Evolutionary conservation across 2,329 filamentous ascomycete genomes (phyloP).

Genomic region (Xylaria sp.): DNA sequence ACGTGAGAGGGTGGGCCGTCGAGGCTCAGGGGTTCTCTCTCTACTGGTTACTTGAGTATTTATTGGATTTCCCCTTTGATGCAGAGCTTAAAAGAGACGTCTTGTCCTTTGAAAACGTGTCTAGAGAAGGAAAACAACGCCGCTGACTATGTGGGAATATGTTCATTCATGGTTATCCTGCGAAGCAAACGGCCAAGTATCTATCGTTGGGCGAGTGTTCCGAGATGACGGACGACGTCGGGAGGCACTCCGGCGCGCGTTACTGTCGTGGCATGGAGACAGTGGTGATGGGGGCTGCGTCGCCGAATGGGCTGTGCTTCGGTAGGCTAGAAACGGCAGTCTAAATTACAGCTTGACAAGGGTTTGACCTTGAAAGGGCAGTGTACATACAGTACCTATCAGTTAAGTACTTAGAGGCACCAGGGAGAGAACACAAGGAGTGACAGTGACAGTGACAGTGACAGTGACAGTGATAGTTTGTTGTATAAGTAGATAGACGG

Average conservation of each 20-base stretch:
- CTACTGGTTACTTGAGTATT: background rate
- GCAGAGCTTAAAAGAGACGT: background rate
- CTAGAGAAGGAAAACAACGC: background rate
- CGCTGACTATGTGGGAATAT: background rate
- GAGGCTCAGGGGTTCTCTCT: background rate
- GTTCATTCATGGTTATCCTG: background rate
- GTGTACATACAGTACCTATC: background rate
- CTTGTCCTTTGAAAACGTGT: background rate
- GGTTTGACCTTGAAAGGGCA: background rate
- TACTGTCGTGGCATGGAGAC: conserved; percentile 18
- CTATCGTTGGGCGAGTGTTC: background rate
- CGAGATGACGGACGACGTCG: conserved; percentile 2
- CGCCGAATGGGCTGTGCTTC: conserved; percentile 15
- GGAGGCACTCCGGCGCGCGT: conserved; percentile 13
- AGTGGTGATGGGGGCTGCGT: conserved; percentile 8
- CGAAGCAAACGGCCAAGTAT: background rate
- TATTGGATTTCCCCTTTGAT: background rate
- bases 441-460: too few relatives aligned
- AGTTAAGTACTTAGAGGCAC: background rate
- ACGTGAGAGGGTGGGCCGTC: background rate
- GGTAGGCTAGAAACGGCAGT: background rate
- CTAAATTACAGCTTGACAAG: conserved; percentile 9
- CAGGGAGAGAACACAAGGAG: too few relatives aligned
- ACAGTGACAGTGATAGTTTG: too few relatives aligned
- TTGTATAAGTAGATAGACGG: too few relatives aligned